Conservation (phyloP, 2,329 filamentous ascomycete genomes). For the Sclerotinia sclerotiorum region DNA sequence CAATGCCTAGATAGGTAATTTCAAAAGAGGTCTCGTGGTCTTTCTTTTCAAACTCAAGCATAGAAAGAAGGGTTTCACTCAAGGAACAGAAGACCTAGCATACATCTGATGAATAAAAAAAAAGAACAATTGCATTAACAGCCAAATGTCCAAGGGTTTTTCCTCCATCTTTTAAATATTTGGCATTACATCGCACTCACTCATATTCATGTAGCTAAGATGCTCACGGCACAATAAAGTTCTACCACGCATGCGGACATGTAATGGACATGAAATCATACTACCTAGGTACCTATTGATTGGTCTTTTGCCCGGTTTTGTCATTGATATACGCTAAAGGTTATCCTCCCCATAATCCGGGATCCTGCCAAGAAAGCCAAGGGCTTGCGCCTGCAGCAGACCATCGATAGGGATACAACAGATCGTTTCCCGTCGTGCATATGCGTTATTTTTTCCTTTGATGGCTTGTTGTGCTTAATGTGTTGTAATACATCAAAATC, state of each 20-base stretch:
- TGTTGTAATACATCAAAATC: neutral
- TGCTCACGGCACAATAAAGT: neutral
- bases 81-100: neutral
- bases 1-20: neutral
- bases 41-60: neutral
- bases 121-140: neutral
- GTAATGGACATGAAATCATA: neutral
- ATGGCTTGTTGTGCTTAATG: neutral
- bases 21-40: neutral
- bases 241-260: slow-evolving; percentile 15
- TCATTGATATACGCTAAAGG: neutral
- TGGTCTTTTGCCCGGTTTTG: neutral
- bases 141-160: neutral
- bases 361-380: slow-evolving; percentile 15
- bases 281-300: no score
- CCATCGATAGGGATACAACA: neutral
- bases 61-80: neutral
- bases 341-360: slow-evolving; percentile 17
- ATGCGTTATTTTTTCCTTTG: neutral
- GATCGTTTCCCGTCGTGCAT: slow-evolving; percentile 3
- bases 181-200: no score
- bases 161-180: neutral
- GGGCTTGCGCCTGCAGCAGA: slow-evolving; percentile 10
- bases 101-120: no score
- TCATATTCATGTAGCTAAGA: slow-evolving; percentile 3